Percentiles rank a stretch among this genome's conserved stretches.
Conservation (phyloP, 257 asterid genomes). For the Plantago major region DNA sequence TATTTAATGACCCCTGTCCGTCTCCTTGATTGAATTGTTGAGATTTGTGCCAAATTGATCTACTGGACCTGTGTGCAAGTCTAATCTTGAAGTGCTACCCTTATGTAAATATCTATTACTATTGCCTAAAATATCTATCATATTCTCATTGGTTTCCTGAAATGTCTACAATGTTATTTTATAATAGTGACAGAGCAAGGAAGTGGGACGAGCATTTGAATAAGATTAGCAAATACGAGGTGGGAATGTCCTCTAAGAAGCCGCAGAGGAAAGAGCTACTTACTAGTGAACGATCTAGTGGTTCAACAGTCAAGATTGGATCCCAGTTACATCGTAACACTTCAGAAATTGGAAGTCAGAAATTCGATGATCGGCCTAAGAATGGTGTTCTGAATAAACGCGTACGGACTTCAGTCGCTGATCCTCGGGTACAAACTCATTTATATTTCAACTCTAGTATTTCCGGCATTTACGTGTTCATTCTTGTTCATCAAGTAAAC, state of each 20-base stretch:
- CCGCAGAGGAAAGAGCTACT: slow-evolving; percentile 67
- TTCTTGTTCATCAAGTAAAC: neutral
- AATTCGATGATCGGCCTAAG: slow-evolving; percentile 77
- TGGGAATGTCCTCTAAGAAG: slow-evolving; percentile 57
- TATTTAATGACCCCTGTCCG: too few species aligned
- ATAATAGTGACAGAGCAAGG: slow-evolving; percentile 73
- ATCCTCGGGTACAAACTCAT: slow-evolving; percentile 71
- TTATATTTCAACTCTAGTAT: slow-evolving; percentile 25
- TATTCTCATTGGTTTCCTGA: slow-evolving; percentile 19
- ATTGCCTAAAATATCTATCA: neutral
- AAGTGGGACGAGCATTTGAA: slow-evolving; percentile 67
- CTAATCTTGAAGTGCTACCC: too few species aligned
- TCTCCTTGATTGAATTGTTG: too few species aligned
- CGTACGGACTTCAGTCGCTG: slow-evolving; percentile 79
- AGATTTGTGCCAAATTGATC: too few species aligned
- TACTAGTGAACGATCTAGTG: slow-evolving; percentile 66
- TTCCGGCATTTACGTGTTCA: slow-evolving; percentile 8
- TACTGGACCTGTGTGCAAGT: too few species aligned
- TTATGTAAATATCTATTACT: too few species aligned
- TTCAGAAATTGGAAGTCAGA: slow-evolving; percentile 53
- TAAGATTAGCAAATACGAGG: slow-evolving; percentile 55
- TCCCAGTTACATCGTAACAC: slow-evolving; percentile 67
- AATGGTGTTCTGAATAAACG: slow-evolving; percentile 75
- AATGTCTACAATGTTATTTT: slow-evolving; percentile 23
- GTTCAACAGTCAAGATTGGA: slow-evolving; percentile 64